Base-by-base conservation (phyloP, 1,284 basidiomycete species). In the Porodaedalea pini region DNA sequence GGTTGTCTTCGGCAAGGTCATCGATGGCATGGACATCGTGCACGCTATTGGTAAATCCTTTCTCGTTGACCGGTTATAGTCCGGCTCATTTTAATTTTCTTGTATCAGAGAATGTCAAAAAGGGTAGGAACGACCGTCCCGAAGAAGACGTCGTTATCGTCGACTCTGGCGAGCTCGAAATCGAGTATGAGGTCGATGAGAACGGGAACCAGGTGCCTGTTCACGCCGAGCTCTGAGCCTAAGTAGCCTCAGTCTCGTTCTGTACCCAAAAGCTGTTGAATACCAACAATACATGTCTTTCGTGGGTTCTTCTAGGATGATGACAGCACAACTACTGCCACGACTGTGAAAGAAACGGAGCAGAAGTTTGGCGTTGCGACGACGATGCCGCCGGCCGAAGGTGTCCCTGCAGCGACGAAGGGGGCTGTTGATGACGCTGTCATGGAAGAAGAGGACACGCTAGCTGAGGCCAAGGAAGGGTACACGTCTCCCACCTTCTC, bases 1-100 rank as follows among this genome's bases (percentile, higher is more conserved):
- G 87, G 89, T 95, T 68, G 94, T 98, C 44, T 98, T 97, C 65
- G 94, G 94, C 59, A 84, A 85, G 65, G 90, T 97, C 57, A 63
- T 96, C 47, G 91, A 96, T 62, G 94, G 94, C 53, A 90, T 95
- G 88, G 89, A 94, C 63, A 74, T 96, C 61, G 79, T 97, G 37
- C 69, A 75, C 59, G 71, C 73, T 25, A 91, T 95, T 61, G 90
- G 92, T 89, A 62, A 56, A 78, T 72, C 23, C 3, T 36, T 25
- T 10, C 10, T 41, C 23, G 23, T 27, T 25, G 49, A 4, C 51
- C 19, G 2, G 23, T 45, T 44, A 32, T 31, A 27, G 13, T 21
- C 17, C 13, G 10, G 7, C 36, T 4, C 62, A 39, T 64, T 69
- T 29, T 69, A 54, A 57, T 11, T n/a, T n/a, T n/a, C 10, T 57